These are phyloP conservation scores for Avena sativa DNA, from an alignment of 176 grass and related monocot species.

Conservation along the genomic window DNA sequence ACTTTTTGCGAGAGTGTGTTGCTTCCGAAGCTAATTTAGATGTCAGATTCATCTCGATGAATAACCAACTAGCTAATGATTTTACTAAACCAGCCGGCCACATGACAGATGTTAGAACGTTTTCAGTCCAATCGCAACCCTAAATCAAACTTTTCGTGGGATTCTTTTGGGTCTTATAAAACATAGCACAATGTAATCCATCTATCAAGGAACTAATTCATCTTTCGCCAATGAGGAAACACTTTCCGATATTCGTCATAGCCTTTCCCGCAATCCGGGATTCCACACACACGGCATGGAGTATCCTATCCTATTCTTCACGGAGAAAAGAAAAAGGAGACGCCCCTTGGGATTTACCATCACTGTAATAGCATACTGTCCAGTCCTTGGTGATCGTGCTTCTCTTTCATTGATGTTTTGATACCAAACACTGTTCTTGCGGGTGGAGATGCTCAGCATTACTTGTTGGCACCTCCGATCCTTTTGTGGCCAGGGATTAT, in stretches of 20 bases:
- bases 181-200: no score
- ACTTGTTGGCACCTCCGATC: neutral
- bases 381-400: neutral
- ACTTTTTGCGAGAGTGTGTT: no score
- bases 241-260: neutral
- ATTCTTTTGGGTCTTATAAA: no score
- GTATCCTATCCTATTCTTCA: neutral
- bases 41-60: no score
- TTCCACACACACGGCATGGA: neutral
- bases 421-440: neutral
- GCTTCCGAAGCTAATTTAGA: no score
- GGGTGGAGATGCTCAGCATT: neutral
- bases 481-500: slow-evolving; percentile 13
- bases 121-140: no score
- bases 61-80: no score
- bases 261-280: neutral
- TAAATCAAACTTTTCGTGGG: no score
- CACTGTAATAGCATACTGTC: neutral
- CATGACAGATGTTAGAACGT: no score
- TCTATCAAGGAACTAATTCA: no score
- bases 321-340: neutral
- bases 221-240: neutral
- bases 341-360: neutral
- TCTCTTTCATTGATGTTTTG: slow-evolving; percentile 10
- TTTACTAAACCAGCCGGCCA: no score